phyloP scores from a whole-genome alignment of 2,329 filamentous ascomycete species.

The Chalaropsis ovoidea region DNA sequence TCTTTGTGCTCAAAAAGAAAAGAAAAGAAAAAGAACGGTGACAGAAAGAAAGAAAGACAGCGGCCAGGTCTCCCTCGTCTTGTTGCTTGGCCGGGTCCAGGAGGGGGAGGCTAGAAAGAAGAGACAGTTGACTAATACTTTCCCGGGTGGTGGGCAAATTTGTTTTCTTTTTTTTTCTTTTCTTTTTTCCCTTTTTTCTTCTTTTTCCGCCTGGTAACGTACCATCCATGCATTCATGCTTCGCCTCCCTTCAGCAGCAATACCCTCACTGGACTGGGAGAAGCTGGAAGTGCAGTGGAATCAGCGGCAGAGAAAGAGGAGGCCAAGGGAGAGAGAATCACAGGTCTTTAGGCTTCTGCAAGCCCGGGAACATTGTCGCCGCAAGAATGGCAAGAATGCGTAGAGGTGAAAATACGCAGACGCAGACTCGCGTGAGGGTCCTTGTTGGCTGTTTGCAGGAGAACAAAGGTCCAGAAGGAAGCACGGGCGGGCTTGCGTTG shows the following conservation, averaged over 20 bases:
- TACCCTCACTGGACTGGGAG: not conserved
- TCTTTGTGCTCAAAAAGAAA: not conserved
- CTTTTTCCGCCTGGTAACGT: conserved; percentile 6
- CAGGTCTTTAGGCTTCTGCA: not conserved
- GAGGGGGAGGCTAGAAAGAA: too few species aligned
- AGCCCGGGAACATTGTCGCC: too few species aligned
- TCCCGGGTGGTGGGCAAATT: too few species aligned
- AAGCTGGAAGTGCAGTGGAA: conserved; percentile 9
- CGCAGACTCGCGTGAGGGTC: not conserved
- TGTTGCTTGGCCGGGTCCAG: too few species aligned
- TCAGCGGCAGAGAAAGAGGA: not conserved
- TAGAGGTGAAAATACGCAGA: too few species aligned
- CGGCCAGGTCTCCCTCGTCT: too few species aligned
- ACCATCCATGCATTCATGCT: not conserved
- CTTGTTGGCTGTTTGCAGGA: not conserved
- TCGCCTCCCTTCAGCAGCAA: not conserved
- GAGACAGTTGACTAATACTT: too few species aligned
- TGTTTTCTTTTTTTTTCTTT: too few species aligned
- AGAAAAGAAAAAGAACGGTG: not conserved
- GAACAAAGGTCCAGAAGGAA: not conserved
- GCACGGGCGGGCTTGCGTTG: too few species aligned
- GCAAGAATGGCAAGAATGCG: too few species aligned
- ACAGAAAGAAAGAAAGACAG: too few species aligned
- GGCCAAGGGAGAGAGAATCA: not conserved
- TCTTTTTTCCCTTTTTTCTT: too few species aligned